Percentiles rank a stretch among this genome's conserved stretches.
Evolutionary conservation across 108 stramenopile genomes (phyloP).

Genomic region (Fragilaria crotonensis): DNA sequence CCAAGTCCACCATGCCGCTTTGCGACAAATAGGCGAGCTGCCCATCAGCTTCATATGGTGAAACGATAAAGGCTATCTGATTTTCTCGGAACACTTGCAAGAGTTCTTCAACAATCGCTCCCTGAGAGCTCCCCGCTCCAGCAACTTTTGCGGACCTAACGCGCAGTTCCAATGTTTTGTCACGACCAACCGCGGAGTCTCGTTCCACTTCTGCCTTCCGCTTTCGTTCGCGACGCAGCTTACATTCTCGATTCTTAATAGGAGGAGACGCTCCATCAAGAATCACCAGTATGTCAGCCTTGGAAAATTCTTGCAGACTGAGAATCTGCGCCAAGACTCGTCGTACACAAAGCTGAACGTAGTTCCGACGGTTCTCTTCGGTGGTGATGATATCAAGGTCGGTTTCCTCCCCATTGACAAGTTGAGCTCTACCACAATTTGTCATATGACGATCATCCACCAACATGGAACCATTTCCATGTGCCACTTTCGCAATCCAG

Average conservation of each 20-base stretch:
- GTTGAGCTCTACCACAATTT: conserved; percentile 55
- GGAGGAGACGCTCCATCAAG: conserved; percentile 77
- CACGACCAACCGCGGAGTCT: conserved; percentile 8
- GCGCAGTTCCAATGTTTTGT: conserved; percentile 19
- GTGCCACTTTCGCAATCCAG: conserved; percentile 59
- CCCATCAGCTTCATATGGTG: conserved; percentile 98
- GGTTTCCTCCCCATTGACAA: conserved; percentile 6
- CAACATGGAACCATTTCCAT: conserved; percentile 44
- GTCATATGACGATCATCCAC: conserved; percentile 69
- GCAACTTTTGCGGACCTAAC: conserved; percentile 52
- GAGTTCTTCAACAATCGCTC: conserved; percentile 23
- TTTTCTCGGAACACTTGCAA: conserved; percentile 29
- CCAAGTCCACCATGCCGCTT: conserved; percentile 61
- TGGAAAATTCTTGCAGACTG: conserved; percentile 29
- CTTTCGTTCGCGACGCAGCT: conserved; percentile 10
- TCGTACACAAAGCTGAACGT: conserved; percentile 29
- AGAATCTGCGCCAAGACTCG: conserved; percentile 42
- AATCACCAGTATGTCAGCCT: conserved; percentile 54
- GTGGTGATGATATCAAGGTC: conserved; percentile 7
- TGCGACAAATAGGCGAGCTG: conserved; percentile 87
- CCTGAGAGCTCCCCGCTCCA: conserved; percentile 41
- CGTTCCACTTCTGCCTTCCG: conserved; percentile 7
- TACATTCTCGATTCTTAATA: conserved; percentile 32
- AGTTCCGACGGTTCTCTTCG: conserved; percentile 15
- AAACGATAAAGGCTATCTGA: conserved; percentile 67